Evolutionary conservation across 306 rosid genomes (phyloP), one percentile per base, ranked within the genome.

Genomic region (Gastrolobium villosum): DNA sequence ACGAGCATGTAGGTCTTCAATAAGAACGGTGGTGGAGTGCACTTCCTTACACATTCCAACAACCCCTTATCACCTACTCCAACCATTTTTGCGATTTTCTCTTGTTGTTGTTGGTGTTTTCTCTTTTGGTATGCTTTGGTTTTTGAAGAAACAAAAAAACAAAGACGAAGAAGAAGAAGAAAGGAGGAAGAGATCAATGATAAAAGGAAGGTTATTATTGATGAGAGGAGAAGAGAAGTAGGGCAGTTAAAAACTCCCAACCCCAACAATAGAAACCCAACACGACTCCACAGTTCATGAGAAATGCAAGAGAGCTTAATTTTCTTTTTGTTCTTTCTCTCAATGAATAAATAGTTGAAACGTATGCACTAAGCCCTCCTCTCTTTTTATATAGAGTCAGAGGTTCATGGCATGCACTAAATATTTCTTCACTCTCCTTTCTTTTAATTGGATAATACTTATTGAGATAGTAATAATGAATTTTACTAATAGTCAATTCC

Each of bases 231-330:
- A 91, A 94, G 81, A 94, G 98, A 94, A 94, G 97, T 87, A 92
- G 97, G 81, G 97, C 95, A 57, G 96, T 94, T 90, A 94, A 92
- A 94, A 94, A 94, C 83, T 90, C 96, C 98, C 97, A 94, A 84
- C 84, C 96, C 98, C 98, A 94, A 65, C 96, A 94, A 90, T 92
- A 90, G 94, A 94, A 94, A 82, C 98, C 97, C 96, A 90, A 81
- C 92, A 94, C 98, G 93, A 94, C 94, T 88, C 94, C 97, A 88
- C 93, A 88, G 93, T 90, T 94, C 98, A 94, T 94, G 97, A 92
- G 97, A 89, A 87, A 46, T 81, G 93, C 90, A 84, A 92, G 89
- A 78, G 60, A 8, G 4, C 56, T 62, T 70, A 55, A 15, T 76
- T 59, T 46, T 49, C 43, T 75, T 65, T 75, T 15, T 62, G n/a